Conservation (phyloP, 2,329 filamentous ascomycete species). For the Cordyceps tenuipes region DNA sequence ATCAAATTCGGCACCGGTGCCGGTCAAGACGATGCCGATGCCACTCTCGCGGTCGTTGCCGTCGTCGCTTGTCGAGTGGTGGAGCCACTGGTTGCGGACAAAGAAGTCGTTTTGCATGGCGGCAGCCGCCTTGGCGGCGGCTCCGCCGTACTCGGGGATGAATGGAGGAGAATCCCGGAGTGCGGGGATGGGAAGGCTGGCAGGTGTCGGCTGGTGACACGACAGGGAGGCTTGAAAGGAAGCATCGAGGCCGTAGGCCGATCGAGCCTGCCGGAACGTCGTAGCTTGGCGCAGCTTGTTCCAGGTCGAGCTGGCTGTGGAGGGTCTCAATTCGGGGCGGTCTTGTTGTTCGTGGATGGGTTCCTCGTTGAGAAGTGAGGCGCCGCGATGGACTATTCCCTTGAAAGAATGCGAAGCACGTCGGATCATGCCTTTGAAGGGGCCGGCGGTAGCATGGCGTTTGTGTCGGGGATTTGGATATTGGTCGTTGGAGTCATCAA, state of each 20-base stretch:
- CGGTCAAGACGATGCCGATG: constrained; percentile 50
- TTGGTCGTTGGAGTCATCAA: constrained; percentile 21
- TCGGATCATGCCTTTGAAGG: constrained; percentile 44
- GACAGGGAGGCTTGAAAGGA: constrained; percentile 17
- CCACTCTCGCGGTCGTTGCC: constrained; percentile 54
- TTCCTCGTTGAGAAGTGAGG: constrained; percentile 31
- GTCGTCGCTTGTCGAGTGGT: constrained; percentile 33
- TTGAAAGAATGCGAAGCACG: constrained; percentile 48
- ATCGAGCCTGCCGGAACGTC: constrained; percentile 40
- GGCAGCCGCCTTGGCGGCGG: constrained; percentile 53
- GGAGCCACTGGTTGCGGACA: constrained; percentile 34
- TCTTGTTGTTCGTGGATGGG: constrained; percentile 22
- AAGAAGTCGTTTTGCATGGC: constrained; percentile 49
- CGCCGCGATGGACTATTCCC: constrained; percentile 42
- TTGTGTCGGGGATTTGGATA: constrained; percentile 16
- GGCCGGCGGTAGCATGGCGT: constrained; percentile 21
- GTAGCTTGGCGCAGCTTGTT: constrained; percentile 43
- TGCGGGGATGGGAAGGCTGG: constrained; percentile 37
- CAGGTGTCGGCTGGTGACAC: constrained; percentile 21
- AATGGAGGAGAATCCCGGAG: constrained; percentile 47
- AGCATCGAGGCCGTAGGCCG: constrained; percentile 35
- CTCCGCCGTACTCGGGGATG: constrained; percentile 51
- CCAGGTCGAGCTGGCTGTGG: constrained; percentile 43
- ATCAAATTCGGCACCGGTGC: constrained; percentile 31
- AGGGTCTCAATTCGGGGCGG: constrained; percentile 26